Base-by-base conservation (phyloP, 352 stramenopile species). In the Pythium vanterpoolii region DNA sequence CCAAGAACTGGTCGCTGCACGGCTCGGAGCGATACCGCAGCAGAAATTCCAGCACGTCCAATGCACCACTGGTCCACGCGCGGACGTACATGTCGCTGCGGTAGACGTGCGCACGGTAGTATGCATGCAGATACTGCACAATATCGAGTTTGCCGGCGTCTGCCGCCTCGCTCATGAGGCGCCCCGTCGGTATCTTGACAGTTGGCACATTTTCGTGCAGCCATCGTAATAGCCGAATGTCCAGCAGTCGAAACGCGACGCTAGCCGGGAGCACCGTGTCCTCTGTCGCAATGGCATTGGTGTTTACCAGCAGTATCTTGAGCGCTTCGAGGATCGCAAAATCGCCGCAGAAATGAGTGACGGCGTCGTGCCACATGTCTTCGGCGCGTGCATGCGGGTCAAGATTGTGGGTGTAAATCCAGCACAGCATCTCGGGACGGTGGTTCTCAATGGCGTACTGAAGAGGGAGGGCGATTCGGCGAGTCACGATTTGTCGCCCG, bases 11-110 rank as follows among this genome's bases (percentile, higher is more conserved):
- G 23, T 51, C 36, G 21, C 33, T 39, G 28, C 31, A 60, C 11
- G 59, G 59, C 59, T 66, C 59, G 6, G 42, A 28, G 0, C 59
- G 59, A 36, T 60, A 28, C 33, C 54, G 19, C 6, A 66, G 50
- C 26, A 66, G 42, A 50, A 43, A 66, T 26, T 58, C 38, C 18
- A 66, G 43, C 6, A 52, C 59, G 43, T 60, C 59, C n/a, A 45
- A 8, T 28, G 38, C 28, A 4, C 24, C 38, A 16, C 31, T 34
- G 18, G n/a, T 14, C 43, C 45, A 52, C 27, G 56, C 56, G 0
- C 56, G 36, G 16, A 13, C 27, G 36, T 63, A 63, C 27, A 63
- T 63, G 46, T 63, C 56, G 13, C 34, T 47, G 1, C 45, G 56
- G 38, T 40, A 63, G 13, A 24, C 19, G n/a, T 50, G 36, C 33